A percentile compares a stretch with the other conserved stretches of the same genome.
phyloP scores from a whole-genome alignment of 2,329 filamentous ascomycete species.

The Monilinia vaccinii-corymbosi region DNA sequence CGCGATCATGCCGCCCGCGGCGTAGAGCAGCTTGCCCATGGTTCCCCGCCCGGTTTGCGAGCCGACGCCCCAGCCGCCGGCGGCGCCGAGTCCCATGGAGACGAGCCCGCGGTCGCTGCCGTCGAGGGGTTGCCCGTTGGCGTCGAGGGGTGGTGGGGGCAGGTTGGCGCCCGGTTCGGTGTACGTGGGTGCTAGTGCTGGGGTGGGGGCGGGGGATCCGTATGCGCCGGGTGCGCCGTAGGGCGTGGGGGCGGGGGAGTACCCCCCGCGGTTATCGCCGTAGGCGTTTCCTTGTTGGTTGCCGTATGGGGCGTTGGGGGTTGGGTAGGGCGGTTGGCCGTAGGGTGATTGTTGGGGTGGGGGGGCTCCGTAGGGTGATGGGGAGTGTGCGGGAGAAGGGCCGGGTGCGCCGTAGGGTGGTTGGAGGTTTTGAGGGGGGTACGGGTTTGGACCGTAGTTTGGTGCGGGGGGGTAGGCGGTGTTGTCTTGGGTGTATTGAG shows the following conservation, averaged over 20 bases:
- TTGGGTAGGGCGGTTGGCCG: not conserved
- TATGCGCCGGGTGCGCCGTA: not conserved
- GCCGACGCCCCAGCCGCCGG: not conserved
- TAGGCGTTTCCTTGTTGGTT: slow-evolving; percentile 3
- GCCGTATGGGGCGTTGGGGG: not conserved
- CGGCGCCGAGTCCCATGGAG: slow-evolving; percentile 6
- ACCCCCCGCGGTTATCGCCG: not conserved
- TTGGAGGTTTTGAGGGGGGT: slow-evolving; percentile 1
- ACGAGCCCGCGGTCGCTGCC: slow-evolving; percentile 5
- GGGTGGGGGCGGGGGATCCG: too few relatives aligned
- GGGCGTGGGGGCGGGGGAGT: not conserved
- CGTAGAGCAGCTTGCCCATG: not conserved
- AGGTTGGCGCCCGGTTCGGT: slow-evolving; percentile 2
- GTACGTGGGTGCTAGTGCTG: slow-evolving; percentile 3
- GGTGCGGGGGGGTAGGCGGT: not conserved
- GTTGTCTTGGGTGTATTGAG: not conserved
- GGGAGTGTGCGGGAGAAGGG: not conserved
- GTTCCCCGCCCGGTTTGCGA: not conserved
- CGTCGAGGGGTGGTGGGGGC: not conserved
- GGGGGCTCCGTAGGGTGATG: not conserved
- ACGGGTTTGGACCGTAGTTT: not conserved
- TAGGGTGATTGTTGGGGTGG: not conserved
- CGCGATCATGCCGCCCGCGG: not conserved
- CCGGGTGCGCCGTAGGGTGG: not conserved
- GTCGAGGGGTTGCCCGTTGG: not conserved